Conservation (phyloP, 2,329 filamentous ascomycete genomes). For the Colletotrichum abscissum region DNA sequence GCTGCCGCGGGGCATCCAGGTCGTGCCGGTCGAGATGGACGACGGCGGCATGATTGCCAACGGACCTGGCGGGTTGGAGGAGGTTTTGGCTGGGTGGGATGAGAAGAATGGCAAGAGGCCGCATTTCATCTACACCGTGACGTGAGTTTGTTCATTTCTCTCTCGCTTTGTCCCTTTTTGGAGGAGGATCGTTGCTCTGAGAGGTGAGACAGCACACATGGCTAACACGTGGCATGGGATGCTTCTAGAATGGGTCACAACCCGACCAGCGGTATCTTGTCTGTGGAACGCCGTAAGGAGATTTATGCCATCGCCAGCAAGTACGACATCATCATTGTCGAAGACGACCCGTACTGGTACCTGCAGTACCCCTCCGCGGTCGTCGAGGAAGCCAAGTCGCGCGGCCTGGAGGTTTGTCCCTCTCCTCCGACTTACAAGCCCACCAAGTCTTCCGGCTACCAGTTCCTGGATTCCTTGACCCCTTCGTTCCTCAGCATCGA, state of each 20-base stretch:
- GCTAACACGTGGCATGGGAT: conserved; percentile 31
- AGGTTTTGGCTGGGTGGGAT: conserved; percentile 88
- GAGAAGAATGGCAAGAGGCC: conserved; percentile 77
- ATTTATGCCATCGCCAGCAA: conserved; percentile 84
- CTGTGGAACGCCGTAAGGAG: conserved; percentile 78
- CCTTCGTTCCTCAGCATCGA: conserved; percentile 88
- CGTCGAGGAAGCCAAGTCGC: conserved; percentile 60
- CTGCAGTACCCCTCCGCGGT: conserved; percentile 85
- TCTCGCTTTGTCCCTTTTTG: not conserved
- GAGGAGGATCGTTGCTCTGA: not conserved
- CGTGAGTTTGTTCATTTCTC: conserved; percentile 64
- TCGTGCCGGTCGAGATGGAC: conserved; percentile 81
- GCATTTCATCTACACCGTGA: conserved; percentile 90
- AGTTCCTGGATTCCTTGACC: conserved; percentile 84
- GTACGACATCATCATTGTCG: conserved; percentile 90
- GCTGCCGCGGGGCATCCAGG: conserved; percentile 75
- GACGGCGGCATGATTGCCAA: conserved; percentile 80
- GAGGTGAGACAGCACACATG: not conserved
- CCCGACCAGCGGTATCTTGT: conserved; percentile 82
- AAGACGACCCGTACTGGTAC: conserved; percentile 97
- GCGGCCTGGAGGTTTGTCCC: conserved; percentile 46
- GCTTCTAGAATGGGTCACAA: conserved; percentile 74
- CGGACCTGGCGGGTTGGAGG: conserved; percentile 79
- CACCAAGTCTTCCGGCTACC: conserved; percentile 68
- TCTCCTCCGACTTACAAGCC: conserved; percentile 41